Base-by-base conservation (phyloP, 2,329 filamentous ascomycete species). In the Triangularia verruculosa region DNA sequence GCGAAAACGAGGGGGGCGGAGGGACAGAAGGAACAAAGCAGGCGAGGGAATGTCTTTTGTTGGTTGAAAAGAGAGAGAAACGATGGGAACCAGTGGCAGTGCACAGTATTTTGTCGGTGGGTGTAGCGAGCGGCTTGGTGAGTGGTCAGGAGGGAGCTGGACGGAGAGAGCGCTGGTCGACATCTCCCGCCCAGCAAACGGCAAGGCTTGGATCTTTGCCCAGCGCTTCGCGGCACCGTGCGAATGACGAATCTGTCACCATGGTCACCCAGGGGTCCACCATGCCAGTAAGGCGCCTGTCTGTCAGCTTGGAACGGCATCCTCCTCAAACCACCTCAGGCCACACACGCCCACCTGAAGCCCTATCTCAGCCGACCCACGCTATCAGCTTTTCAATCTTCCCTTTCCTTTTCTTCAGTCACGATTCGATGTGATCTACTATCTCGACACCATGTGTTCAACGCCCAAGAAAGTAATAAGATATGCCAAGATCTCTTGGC, bases 51-150 rank as follows among this genome's bases (percentile, higher is more conserved):
- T 6, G 22, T 24, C 57, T 43, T n/a, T 52, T 17, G 24, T 59
- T 59, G 13, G 25, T 28, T 51, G 55, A 24, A 25, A 62, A 58
- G 54, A 54, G 24, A 39, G 39, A 39, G 51, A 59, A 59, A 59
- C 20, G 47, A 51, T 30, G 51, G 51, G 20, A 62, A 62, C 32
- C 28, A 27, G 61, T 62, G 61, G 61, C 61, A 34, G 61, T 62
- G 61, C 61, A 59, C 57, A 17, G 34, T 59, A 43, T 59, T 59
- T 52, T 30, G 57, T 59, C 57, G n/a, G 39, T 59, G 34, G 57
- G 57, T 51, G 56, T 58, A 58, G 56, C 22, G 47, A 61, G n/a
- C 27, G 30, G 25, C 56, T 25, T 39, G 32, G 25, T 39, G 32
- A 58, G 39, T 58, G 56, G 56, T 25, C 56, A 58, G 56, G 56